A percentile compares a stretch with the other conserved stretches of the same genome.
phyloP scores from a whole-genome alignment of 352 stramenopile species.

The Globisporangium splendens region DNA sequence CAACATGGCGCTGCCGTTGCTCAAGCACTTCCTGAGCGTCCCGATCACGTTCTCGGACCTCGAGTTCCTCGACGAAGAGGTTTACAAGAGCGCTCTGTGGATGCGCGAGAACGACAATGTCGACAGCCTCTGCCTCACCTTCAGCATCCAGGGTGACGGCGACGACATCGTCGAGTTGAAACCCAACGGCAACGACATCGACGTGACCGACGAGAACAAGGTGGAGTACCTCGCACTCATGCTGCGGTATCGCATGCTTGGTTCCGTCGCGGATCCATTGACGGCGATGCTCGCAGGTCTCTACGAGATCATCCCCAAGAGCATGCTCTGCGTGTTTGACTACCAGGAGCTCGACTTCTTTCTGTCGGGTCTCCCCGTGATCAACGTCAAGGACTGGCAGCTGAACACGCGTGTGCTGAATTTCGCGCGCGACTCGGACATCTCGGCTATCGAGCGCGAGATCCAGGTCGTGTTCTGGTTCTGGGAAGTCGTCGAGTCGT shows the following conservation, averaged over 20 bases:
- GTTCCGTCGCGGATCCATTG: conserved; percentile 88
- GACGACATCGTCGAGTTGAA: conserved; percentile 88
- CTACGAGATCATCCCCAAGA: conserved; percentile 89
- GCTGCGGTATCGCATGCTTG: conserved; percentile 91
- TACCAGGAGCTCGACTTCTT: conserved; percentile 97
- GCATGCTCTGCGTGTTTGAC: conserved; percentile 88
- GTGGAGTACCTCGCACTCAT: conserved; percentile 94
- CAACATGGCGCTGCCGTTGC: conserved; percentile 90
- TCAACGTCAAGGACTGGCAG: conserved; percentile 90
- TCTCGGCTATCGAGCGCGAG: conserved; percentile 40
- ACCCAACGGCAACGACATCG: conserved; percentile 80
- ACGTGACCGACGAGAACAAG: conserved; percentile 94
- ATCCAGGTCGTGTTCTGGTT: conserved; percentile 87
- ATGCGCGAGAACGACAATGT: conserved; percentile 72
- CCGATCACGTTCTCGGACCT: conserved; percentile 85
- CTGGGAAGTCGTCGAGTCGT: conserved; percentile 79
- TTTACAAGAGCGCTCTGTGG: conserved; percentile 71
- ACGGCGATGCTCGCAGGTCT: conserved; percentile 89
- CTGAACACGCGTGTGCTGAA: conserved; percentile 61
- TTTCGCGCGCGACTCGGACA: conserved; percentile 40
- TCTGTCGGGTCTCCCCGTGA: conserved; percentile 77
- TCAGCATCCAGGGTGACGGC: conserved; percentile 69
- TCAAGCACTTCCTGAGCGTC: conserved; percentile 82
- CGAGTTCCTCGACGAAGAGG: conserved; percentile 79
- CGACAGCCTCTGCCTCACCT: conserved; percentile 70